phyloP scores from a whole-genome alignment of 106 monocot species.

The Chionographis japonica region DNA sequence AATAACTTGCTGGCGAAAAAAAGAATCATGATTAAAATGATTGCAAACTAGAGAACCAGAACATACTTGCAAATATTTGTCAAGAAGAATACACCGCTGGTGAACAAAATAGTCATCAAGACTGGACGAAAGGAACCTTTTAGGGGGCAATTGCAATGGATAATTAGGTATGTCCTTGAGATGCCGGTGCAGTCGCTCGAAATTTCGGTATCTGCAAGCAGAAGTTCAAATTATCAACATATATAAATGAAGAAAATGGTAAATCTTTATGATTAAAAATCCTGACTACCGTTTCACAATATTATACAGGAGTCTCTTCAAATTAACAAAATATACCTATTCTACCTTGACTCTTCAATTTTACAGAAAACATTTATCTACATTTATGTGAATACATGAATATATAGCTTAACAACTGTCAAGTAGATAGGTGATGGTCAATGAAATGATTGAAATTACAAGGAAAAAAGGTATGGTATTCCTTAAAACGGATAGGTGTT shows the following conservation, averaged over 20 bases:
- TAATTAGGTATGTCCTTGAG: slow-evolving; percentile 99
- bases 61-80: slow-evolving; percentile 91
- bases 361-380: no score
- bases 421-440: no score
- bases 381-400: no score
- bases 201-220: slow-evolving; percentile 81
- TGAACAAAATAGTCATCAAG: slow-evolving; percentile 97
- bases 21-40: neutral
- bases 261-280: neutral
- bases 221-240: slow-evolving; percentile 1
- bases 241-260: slow-evolving; percentile 1
- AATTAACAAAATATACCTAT: no score
- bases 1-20: neutral
- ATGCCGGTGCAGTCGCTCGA: slow-evolving; percentile 89
- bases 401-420: no score
- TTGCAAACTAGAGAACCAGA: neutral
- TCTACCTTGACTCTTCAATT: no score
- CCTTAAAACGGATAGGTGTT: no score
- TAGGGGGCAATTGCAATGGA: slow-evolving; percentile 87
- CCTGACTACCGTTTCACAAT: no score
- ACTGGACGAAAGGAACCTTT: slow-evolving; percentile 94
- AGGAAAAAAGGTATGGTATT: no score
- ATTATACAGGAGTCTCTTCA: no score
- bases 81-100: slow-evolving; percentile 91
- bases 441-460: no score